Evolutionary conservation across 2,329 filamentous ascomycete genomes (phyloP).

Genomic region (Aspergillus melleus): DNA sequence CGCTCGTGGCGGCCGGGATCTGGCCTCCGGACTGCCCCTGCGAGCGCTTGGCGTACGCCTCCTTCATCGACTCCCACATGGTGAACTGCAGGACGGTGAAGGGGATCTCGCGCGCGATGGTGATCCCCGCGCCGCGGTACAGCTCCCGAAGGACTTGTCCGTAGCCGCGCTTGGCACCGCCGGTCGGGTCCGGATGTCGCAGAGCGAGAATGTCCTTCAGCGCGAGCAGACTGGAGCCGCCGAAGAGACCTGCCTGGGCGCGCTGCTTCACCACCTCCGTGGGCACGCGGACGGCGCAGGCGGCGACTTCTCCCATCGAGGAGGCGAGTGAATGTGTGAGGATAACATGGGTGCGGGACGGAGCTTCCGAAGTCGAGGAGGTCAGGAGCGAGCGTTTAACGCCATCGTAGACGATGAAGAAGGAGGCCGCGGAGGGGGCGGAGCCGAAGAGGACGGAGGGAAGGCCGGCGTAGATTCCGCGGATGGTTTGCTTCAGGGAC

Average conservation of each 20-base stretch:
- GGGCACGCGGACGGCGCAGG: constrained; percentile 87
- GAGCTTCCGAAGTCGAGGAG: constrained; percentile 23
- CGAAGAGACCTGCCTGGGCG: constrained; percentile 82
- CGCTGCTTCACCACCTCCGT: constrained; percentile 98
- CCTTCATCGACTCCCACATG: constrained; percentile 91
- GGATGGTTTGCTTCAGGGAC: constrained; percentile 81
- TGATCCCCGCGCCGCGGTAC: constrained; percentile 90
- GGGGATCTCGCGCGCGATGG: constrained; percentile 91
- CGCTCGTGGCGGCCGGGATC: constrained; percentile 75
- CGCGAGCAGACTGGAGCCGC: constrained; percentile 66
- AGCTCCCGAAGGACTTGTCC: constrained; percentile 73
- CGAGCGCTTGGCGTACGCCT: constrained; percentile 40
- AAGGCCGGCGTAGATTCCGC: constrained; percentile 88
- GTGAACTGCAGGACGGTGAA: constrained; percentile 98
- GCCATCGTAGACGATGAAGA: constrained; percentile 93
- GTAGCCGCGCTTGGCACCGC: constrained; percentile 40
- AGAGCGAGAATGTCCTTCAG: constrained; percentile 68
- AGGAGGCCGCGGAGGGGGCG: constrained; percentile 89
- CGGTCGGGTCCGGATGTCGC: constrained; percentile 37
- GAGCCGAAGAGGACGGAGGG: constrained; percentile 87
- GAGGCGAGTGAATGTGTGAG: constrained; percentile 80
- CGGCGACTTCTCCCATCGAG: constrained; percentile 82
- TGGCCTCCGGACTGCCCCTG: constrained; percentile 31
- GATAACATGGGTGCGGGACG: constrained; percentile 36
- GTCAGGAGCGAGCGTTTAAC: constrained; percentile 59